Base-by-base conservation (phyloP, 495 filamentous ascomycete species). In the Trichocladium uniseriatum region DNA sequence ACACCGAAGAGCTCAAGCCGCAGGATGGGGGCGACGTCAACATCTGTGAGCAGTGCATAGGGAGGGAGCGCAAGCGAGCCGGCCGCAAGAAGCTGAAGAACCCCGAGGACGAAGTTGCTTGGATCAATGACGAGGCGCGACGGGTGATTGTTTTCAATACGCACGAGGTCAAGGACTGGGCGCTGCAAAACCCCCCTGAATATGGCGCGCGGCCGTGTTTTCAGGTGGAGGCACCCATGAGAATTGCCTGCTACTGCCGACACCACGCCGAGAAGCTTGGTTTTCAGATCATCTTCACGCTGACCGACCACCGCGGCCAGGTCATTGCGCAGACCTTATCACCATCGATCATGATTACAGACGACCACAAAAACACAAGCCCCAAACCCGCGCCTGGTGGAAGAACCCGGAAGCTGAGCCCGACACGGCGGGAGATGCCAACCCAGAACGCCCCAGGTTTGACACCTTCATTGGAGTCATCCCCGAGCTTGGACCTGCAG, bases 231-330 rank as follows among this genome's bases (percentile, higher is more conserved):
- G 76, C 83, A 7, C 87, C 88, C 6, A 95, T 97, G 89, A 79
- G 91, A n/a, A 94, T 97, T 56, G 87, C 89, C 5, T 97, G 91
- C 65, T 97, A 97, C 67, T 95, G 91, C 65, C 80, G 91, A 3
- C 91, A 97, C 61, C 91, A 96, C 49, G 76, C 79, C 32, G 91
- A 97, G 67, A 95, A 95, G 61, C 67, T 82, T 46, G 91, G 91
- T 2, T 97, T 94, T 56, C 85, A 87, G 58, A 87, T 97, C 54
- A 94, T 97, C 27, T 92, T 95, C 61, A 96, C 91, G 2, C 69
- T 97, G 44, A 94, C 89, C 58, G 86, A 94, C 69, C 76, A 82
- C 53, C 58, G 75, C 45, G 81, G 79, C 59, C 79, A 80, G 36
- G 66, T 94, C 18, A 65, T 95, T 42, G 84, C 89, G 16, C 91